Evolutionary conservation across 257 asterid species (phyloP).

Genomic region (Prunella vulgaris): DNA sequence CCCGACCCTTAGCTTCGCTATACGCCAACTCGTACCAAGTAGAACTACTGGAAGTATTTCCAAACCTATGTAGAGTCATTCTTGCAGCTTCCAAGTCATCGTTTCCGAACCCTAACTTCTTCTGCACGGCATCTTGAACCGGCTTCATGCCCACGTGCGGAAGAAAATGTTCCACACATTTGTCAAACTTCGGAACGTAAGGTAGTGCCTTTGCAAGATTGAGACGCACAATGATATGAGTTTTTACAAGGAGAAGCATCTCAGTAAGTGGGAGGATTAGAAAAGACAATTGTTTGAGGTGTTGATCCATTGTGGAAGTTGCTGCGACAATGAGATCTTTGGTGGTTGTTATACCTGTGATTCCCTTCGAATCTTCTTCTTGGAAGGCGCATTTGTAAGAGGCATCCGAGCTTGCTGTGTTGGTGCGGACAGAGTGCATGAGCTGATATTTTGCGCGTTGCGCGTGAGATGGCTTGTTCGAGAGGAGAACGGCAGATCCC

Average conservation of each 20-base stretch:
- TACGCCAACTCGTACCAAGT: constrained; percentile 58
- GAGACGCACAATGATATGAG: not conserved
- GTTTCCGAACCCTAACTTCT: constrained; percentile 33
- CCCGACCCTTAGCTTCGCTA: constrained; percentile 52
- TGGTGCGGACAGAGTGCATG: constrained; percentile 47
- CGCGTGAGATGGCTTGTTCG: constrained; percentile 33
- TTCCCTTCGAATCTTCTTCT: constrained; percentile 36
- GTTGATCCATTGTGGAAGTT: constrained; percentile 2
- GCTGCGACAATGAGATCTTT: constrained; percentile 17
- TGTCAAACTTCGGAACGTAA: constrained; percentile 44
- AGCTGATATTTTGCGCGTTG: constrained; percentile 43
- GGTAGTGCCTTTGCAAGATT: constrained; percentile 6
- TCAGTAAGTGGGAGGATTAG: constrained; percentile 51
- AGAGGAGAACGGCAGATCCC: constrained; percentile 48
- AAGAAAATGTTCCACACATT: constrained; percentile 47
- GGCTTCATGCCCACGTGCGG: constrained; percentile 57
- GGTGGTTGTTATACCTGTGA: constrained; percentile 34
- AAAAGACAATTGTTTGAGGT: constrained; percentile 27
- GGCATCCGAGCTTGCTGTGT: constrained; percentile 20
- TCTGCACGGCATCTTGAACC: constrained; percentile 45
- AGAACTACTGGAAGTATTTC: constrained; percentile 59
- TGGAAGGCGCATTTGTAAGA: constrained; percentile 6
- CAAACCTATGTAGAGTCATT: constrained; percentile 58
- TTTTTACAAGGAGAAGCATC: constrained; percentile 34
- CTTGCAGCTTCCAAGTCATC: constrained; percentile 57